phyloP scores from a whole-genome alignment of 192 early-diverging fungal species.

The Chytriomyces sp. region DNA sequence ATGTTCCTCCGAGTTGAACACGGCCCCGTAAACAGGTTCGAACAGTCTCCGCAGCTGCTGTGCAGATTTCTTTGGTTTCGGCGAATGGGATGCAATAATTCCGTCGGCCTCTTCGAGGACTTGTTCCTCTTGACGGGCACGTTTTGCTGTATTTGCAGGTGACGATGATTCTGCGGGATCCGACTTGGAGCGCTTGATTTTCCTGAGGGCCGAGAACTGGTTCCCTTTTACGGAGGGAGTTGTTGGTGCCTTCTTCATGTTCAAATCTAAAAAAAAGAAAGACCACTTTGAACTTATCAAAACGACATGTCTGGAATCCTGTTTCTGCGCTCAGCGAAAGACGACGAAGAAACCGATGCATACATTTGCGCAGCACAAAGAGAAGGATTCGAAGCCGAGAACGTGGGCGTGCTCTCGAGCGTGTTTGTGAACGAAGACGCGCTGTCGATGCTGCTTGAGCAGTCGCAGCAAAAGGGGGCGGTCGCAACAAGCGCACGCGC shows the following conservation, averaged over 20 bases:
- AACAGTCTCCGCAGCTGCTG: background rate
- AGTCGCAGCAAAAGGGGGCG: background rate
- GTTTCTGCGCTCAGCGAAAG: background rate
- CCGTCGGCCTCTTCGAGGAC: background rate
- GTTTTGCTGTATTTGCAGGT: background rate
- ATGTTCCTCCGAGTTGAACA: background rate
- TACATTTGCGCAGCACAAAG: background rate
- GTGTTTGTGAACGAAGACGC: background rate
- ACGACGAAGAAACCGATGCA: background rate
- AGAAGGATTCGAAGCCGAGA: background rate
- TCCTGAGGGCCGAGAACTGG: conserved; percentile 8
- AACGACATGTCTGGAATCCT: no score
- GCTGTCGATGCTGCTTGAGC: background rate
- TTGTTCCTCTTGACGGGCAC: background rate
- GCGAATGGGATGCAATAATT: background rate
- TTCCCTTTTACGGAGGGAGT: background rate
- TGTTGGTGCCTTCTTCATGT: background rate
- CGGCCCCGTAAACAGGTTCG: background rate
- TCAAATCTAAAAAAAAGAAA: background rate
- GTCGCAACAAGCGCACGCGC: background rate
- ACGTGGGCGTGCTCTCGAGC: background rate
- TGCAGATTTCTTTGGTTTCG: background rate
- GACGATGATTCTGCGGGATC: background rate
- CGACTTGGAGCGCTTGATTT: conserved; percentile 9
- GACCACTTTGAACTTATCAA: background rate